Evolutionary conservation across 345 rosid genomes (phyloP).

Genomic region (Anastatica hierochuntica): DNA sequence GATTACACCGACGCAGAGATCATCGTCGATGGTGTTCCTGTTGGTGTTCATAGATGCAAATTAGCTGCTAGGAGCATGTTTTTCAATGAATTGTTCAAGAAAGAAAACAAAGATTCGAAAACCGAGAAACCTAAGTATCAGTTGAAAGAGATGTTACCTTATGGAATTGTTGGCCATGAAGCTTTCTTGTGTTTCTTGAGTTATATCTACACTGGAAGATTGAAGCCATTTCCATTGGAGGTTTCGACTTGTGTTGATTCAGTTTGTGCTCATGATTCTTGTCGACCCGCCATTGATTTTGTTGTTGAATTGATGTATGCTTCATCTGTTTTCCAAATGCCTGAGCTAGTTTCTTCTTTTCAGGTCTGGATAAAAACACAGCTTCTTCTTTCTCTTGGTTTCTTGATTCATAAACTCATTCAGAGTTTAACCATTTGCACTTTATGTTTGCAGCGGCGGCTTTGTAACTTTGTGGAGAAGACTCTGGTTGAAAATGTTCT

Average conservation of each 20-base stretch:
- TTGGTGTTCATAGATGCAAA: conserved; percentile 83
- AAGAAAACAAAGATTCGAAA: conserved; percentile 25
- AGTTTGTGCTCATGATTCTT: conserved; percentile 67
- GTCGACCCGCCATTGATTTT: conserved; percentile 77
- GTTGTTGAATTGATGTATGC: conserved; percentile 85
- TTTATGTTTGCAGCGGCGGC: conserved; percentile 59
- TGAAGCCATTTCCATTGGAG: conserved; percentile 65
- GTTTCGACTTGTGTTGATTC: conserved; percentile 77
- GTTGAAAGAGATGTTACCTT: conserved; percentile 51
- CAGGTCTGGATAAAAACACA: conserved; percentile 38
- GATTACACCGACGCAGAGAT: conserved; percentile 81
- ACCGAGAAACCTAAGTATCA: conserved; percentile 44
- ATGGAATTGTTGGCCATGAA: conserved; percentile 65
- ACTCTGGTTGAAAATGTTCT: conserved; percentile 70
- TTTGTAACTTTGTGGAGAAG: conserved; percentile 68
- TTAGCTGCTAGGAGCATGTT: conserved; percentile 78
- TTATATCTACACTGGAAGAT: conserved; percentile 82
- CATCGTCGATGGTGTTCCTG: conserved; percentile 48
- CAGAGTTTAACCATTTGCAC: not conserved
- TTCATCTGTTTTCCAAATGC: conserved; percentile 62
- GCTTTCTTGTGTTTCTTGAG: conserved; percentile 66
- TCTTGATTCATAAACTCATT: conserved; percentile 14
- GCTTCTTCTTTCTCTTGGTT: not conserved
- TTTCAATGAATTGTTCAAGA: conserved; percentile 59
- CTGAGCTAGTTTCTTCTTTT: conserved; percentile 72